A percentile compares a stretch with the other conserved stretches of the same genome.
Evolutionary conservation across 345 rosid genomes (phyloP).

Genomic region (Gynandropsis gynandra): DNA sequence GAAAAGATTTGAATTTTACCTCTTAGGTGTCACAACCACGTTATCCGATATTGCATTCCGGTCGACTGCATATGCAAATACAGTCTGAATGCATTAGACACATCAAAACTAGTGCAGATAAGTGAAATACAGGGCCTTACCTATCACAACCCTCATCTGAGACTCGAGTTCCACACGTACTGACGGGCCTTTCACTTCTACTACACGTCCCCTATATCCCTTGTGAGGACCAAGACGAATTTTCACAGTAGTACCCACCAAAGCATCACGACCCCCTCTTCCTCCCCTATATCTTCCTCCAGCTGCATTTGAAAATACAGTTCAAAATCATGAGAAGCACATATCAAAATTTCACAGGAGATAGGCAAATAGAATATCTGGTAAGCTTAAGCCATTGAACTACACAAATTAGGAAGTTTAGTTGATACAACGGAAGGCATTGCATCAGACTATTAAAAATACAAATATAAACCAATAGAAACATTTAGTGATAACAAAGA

Average conservation of each 20-base stretch:
- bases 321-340: constrained; percentile 1
- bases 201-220: constrained; percentile 87
- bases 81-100: constrained; percentile 16
- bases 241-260: constrained; percentile 74
- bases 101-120: constrained; percentile 12
- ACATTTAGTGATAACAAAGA: constrained; percentile 5
- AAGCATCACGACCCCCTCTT: constrained; percentile 70
- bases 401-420: no score
- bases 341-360: constrained; percentile 1
- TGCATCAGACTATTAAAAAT: no score
- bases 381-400: no score
- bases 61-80: constrained; percentile 55
- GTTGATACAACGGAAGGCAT: no score
- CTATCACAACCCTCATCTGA: constrained; percentile 78
- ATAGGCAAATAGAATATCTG: no score
- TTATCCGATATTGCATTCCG: constrained; percentile 70
- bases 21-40: constrained; percentile 56
- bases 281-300: constrained; percentile 89
- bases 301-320: constrained; percentile 36
- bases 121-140: constrained; percentile 36
- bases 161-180: constrained; percentile 83
- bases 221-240: constrained; percentile 74
- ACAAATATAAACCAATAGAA: constrained; percentile 8
- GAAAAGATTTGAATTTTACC: constrained; percentile 36
- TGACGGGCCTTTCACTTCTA: constrained; percentile 65